Percentiles rank a stretch among this genome's conserved stretches.
These are phyloP conservation scores for Colletotrichum spinosum DNA, from an alignment of 2,329 filamentous ascomycete genomes.

Conservation along the genomic window DNA sequence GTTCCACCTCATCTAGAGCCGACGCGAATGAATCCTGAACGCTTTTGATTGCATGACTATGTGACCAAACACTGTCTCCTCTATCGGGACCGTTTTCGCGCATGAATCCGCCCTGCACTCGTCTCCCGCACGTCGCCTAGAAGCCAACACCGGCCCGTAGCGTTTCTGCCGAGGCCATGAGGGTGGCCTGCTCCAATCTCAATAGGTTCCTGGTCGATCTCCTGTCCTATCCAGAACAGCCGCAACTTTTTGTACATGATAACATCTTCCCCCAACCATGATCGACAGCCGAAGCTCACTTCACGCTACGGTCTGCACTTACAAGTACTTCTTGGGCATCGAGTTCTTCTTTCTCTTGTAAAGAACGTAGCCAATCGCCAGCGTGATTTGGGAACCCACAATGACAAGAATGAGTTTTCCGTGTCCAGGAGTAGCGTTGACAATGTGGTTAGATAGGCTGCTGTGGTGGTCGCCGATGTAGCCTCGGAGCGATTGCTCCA, in stretches of 20 bases:
- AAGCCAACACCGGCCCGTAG: too few relatives aligned
- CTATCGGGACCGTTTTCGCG: too few relatives aligned
- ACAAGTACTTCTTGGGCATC: constrained; percentile 94
- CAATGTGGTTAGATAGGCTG: constrained; percentile 60
- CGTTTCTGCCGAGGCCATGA: too few relatives aligned
- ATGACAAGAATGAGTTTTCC: constrained; percentile 74
- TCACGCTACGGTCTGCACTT: constrained; percentile 41
- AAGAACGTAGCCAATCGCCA: constrained; percentile 75
- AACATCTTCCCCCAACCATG: constrained; percentile 6
- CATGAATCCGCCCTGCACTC: too few relatives aligned
- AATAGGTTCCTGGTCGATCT: neutral
- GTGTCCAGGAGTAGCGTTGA: constrained; percentile 62
- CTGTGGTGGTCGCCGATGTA: constrained; percentile 63
- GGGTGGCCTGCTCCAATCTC: too few relatives aligned
- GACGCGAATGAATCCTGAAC: too few relatives aligned
- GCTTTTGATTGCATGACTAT: too few relatives aligned
- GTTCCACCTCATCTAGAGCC: too few relatives aligned
- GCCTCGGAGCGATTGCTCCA: constrained; percentile 65
- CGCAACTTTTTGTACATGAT: constrained; percentile 6
- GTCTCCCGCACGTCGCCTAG: neutral
- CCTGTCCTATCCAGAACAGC: constrained; percentile 3
- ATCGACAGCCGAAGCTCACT: neutral
- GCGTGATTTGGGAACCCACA: constrained; percentile 78
- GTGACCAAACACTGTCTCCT: too few relatives aligned
- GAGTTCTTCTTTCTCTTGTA: constrained; percentile 84